A percentile compares a stretch with the other conserved stretches of the same genome.
Conservation (phyloP, 176 grass and related monocot genomes). For the Oryza brachyantha region DNA sequence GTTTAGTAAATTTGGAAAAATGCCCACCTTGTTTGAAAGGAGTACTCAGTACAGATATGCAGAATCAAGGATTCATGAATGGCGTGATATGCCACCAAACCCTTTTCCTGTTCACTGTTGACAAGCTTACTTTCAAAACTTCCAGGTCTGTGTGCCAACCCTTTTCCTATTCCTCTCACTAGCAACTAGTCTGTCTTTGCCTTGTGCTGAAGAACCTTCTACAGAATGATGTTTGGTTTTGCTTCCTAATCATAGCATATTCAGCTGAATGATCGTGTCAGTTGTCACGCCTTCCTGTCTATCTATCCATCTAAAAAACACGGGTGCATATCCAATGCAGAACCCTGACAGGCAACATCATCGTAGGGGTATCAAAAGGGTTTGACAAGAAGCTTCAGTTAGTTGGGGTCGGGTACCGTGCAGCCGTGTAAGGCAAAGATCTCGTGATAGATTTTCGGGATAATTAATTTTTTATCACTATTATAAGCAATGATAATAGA, state of each 20-base stretch:
- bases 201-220: background rate
- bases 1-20: background rate
- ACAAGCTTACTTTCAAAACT: background rate
- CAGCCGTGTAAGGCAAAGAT: slow-evolving; percentile 70
- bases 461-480: too few species aligned
- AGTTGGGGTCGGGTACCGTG: slow-evolving; percentile 90
- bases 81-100: background rate
- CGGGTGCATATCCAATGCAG: slow-evolving; percentile 41
- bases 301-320: slow-evolving; percentile 21
- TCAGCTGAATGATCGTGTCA: slow-evolving; percentile 2
- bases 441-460: too few species aligned
- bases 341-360: slow-evolving; percentile 87
- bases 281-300: background rate
- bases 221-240: background rate
- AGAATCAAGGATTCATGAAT: background rate
- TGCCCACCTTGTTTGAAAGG: background rate
- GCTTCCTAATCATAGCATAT: background rate
- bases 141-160: background rate
- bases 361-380: slow-evolving; percentile 89
- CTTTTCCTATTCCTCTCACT: background rate
- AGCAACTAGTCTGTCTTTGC: background rate
- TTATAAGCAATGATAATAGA: too few species aligned
- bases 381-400: slow-evolving; percentile 88
- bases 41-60: background rate
- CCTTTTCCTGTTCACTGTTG: background rate